Conservation (phyloP, 2,329 filamentous ascomycete species). For the Aspergillus pseudonomiae region DNA sequence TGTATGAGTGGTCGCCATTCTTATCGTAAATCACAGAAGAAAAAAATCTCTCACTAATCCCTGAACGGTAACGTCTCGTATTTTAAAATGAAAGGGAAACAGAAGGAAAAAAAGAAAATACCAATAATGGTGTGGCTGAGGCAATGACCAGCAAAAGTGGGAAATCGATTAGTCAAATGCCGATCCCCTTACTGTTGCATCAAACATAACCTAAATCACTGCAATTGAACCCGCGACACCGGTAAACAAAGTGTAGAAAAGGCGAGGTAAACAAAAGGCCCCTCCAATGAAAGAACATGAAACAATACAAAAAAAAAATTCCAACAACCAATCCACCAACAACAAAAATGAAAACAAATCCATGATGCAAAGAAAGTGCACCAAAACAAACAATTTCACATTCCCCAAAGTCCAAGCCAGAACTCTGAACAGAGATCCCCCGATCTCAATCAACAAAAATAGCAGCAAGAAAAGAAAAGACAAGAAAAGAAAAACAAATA, state of each 20-base stretch:
- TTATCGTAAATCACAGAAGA: not conserved
- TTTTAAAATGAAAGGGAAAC: slow-evolving; percentile 1
- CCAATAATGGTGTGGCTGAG: slow-evolving; percentile 11
- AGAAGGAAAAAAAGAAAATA: not conserved
- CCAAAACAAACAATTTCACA: not conserved
- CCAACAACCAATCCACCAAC: not conserved
- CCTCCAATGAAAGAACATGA: not conserved
- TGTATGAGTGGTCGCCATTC: not conserved
- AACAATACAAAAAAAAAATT: not conserved
- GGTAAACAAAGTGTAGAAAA: not conserved
- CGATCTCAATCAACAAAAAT: not conserved
- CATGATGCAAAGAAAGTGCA: not conserved
- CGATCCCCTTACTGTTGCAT: slow-evolving; percentile 7
- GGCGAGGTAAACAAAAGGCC: not conserved
- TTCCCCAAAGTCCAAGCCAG: not conserved
- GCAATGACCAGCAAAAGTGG: slow-evolving; percentile 3
- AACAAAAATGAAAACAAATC: not conserved
- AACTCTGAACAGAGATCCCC: not conserved
- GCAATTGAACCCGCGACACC: not conserved
- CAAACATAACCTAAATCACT: not conserved
- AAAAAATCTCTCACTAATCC: not conserved
- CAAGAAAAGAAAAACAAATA: not conserved
- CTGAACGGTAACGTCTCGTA: not conserved
- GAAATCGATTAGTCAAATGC: slow-evolving; percentile 10
- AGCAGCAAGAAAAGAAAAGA: not conserved